phyloP scores from a whole-genome alignment of 129 eudicot species.

The Chrysanthemum seticuspe region DNA sequence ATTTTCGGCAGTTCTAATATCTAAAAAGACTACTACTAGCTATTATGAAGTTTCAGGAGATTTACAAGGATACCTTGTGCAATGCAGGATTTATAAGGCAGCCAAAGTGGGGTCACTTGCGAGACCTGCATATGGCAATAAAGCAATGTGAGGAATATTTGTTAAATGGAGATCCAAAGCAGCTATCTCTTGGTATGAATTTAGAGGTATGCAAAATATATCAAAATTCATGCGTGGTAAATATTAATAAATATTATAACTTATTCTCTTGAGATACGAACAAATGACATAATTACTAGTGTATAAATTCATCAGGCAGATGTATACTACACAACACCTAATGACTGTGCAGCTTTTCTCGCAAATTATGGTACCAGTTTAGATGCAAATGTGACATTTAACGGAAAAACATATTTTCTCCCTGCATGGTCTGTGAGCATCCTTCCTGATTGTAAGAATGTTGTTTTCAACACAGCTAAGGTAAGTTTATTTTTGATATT shows the following conservation, averaged over 20 bases:
- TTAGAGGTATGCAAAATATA: conserved; percentile 53
- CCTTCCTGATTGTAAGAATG: conserved; percentile 75
- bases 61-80: neutral
- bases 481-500: conserved; percentile 27
- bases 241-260: neutral
- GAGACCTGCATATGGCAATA: conserved; percentile 69
- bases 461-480: conserved; percentile 74
- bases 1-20: no score
- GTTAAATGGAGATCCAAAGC: conserved; percentile 50
- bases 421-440: conserved; percentile 97
- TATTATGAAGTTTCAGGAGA: conserved; percentile 1
- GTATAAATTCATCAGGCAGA: conserved; percentile 53
- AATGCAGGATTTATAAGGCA: conserved; percentile 61
- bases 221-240: neutral
- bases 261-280: neutral
- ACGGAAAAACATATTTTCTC: conserved; percentile 58
- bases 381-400: conserved; percentile 71
- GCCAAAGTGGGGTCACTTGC: conserved; percentile 86
- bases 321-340: conserved; percentile 54
- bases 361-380: conserved; percentile 56
- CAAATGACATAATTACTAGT: conserved; percentile 4
- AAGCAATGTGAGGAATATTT: conserved; percentile 74
- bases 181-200: conserved; percentile 58
- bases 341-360: conserved; percentile 78
- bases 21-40: neutral